Percentiles rank a stretch among this genome's conserved stretches.
Evolutionary conservation across 192 early-diverging fungal genomes (phyloP).

Genomic region (Coemansia sp.): DNA sequence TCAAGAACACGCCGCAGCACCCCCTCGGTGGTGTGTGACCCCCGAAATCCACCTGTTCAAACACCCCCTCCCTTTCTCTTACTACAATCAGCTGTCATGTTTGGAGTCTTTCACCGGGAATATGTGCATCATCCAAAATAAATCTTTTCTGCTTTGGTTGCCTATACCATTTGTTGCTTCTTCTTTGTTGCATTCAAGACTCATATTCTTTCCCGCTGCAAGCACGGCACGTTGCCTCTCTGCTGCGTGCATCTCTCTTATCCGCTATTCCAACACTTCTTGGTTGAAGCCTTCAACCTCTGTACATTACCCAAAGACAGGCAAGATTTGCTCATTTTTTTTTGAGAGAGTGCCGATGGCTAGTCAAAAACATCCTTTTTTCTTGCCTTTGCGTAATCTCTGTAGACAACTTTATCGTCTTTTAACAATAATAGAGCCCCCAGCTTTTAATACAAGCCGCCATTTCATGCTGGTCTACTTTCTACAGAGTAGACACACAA

Average conservation of each 20-base stretch:
- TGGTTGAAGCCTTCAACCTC: background rate
- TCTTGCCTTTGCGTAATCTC: conserved; percentile 13
- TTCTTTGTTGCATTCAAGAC: conserved; percentile 1
- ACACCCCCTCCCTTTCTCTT: background rate
- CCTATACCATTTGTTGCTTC: background rate
- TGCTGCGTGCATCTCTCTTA: conserved; percentile 5
- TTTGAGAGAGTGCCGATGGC: background rate
- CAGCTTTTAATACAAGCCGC: conserved; percentile 18
- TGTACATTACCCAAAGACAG: background rate
- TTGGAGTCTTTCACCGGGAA: background rate
- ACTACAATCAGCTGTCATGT: background rate
- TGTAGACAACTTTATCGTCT: conserved; percentile 25
- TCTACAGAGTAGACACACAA: conserved; percentile 11
- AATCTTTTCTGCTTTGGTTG: background rate
- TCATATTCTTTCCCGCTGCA: conserved; percentile 7
- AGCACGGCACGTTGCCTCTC: conserved; percentile 7
- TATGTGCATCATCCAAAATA: background rate
- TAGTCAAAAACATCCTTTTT: background rate
- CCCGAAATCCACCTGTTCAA: background rate
- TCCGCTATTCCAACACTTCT: background rate
- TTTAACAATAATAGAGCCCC: conserved; percentile 23
- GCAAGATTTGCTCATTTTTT: background rate
- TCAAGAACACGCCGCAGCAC: background rate
- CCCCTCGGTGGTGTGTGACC: background rate
- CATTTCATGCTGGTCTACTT: conserved; percentile 13